These are phyloP conservation scores for Neoboletus brunneissimus DNA, from an alignment of 768 basidiomycete species.

Conservation along the genomic window DNA sequence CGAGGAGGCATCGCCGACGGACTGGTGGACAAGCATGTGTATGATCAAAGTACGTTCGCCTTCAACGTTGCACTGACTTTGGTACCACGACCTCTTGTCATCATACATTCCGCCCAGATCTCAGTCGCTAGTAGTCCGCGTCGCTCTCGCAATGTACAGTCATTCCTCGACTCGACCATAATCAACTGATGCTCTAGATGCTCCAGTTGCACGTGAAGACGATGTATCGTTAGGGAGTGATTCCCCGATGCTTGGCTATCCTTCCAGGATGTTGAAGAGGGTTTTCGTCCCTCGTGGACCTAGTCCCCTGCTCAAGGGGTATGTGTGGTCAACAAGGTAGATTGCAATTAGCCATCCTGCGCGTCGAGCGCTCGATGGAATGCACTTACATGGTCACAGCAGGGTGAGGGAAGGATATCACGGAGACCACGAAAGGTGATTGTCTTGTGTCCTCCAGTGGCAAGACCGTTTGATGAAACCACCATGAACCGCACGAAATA, in stretches of 20 bases:
- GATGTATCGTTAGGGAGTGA: too few relatives aligned
- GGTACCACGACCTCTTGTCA: too few relatives aligned
- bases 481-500: not conserved
- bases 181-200: too few relatives aligned
- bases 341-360: not conserved
- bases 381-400: not conserved
- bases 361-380: not conserved
- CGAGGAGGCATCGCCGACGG: too few relatives aligned
- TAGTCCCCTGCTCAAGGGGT: not conserved
- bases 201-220: too few relatives aligned
- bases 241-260: not conserved
- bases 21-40: too few relatives aligned
- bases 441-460: not conserved
- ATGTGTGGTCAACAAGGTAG: not conserved
- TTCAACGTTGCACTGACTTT: too few relatives aligned
- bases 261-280: not conserved
- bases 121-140: too few relatives aligned
- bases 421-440: not conserved
- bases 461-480: conserved; percentile 7
- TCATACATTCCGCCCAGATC: too few relatives aligned
- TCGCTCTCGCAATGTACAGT: too few relatives aligned
- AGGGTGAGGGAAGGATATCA: not conserved
- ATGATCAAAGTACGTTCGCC: too few relatives aligned
- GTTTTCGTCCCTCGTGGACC: not conserved
- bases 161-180: too few relatives aligned